These are phyloP conservation scores for Scheffersomyces lignicola DNA, from an alignment of 1,139 yeast species.

Conservation along the genomic window DNA sequence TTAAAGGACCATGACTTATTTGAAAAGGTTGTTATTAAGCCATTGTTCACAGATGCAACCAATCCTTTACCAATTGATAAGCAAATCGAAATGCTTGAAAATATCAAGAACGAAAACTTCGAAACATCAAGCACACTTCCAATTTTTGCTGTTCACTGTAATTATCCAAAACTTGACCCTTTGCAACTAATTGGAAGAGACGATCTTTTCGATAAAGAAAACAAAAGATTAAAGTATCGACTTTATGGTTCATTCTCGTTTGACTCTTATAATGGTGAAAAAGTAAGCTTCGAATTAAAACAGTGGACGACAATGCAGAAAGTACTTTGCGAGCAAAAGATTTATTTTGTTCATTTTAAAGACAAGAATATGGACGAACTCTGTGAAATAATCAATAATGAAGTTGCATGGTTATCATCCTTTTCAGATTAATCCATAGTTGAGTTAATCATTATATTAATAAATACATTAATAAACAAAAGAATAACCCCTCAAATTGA, in stretches of 20 bases:
- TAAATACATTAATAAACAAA: no score
- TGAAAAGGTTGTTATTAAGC: conserved; percentile 10
- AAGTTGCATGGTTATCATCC: conserved; percentile 26
- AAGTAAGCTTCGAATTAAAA: conserved; percentile 29
- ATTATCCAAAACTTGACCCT: conserved; percentile 42
- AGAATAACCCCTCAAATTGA: no score
- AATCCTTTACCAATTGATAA: conserved; percentile 10
- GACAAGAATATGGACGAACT: conserved; percentile 21
- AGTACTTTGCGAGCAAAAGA: conserved; percentile 27
- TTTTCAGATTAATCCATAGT: no score
- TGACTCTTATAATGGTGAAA: conserved; percentile 8
- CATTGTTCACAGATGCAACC: conserved; percentile 7
- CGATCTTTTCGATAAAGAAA: conserved; percentile 28
- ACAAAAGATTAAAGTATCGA: conserved; percentile 27
- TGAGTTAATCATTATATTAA: no score
- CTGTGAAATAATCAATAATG: conserved; percentile 29
- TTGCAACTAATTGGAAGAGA: conserved; percentile 18
- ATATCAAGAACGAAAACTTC: conserved; percentile 18
- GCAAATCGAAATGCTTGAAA: conserved; percentile 23
- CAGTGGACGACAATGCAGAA: conserved; percentile 35
- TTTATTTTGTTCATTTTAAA: conserved; percentile 28
- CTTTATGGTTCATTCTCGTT: conserved; percentile 30
- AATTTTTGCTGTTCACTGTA: conserved; percentile 39
- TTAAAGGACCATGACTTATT: conserved; percentile 23
- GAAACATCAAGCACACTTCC: conserved; percentile 17